These are phyloP conservation scores for Arabidopsis arenosa DNA, from an alignment of 345 rosid genomes.

Conservation along the genomic window DNA sequence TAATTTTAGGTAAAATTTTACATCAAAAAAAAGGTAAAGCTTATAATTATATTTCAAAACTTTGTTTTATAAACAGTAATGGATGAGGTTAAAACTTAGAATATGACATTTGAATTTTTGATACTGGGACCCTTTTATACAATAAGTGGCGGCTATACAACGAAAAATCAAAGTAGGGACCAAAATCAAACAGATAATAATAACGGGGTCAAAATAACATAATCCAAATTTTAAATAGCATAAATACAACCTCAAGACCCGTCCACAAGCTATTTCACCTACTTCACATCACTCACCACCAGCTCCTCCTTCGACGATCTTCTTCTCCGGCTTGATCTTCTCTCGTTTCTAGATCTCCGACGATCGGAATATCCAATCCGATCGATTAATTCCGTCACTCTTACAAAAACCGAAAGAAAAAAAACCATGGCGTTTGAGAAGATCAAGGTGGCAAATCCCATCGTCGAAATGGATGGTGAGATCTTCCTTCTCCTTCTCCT, in stretches of 20 bases:
- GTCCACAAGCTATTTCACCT: constrained; percentile 13
- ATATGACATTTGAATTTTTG: constrained; percentile 14
- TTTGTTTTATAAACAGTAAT: too few relatives aligned
- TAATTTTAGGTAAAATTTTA: too few relatives aligned
- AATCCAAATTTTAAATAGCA: constrained; percentile 10
- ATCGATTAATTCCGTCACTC: background rate
- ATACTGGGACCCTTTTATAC: background rate
- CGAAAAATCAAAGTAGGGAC: background rate
- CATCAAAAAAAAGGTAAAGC: too few relatives aligned
- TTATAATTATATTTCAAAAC: too few relatives aligned
- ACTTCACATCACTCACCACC: constrained; percentile 24
- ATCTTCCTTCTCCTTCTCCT: constrained; percentile 28
- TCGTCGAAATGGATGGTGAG: constrained; percentile 98
- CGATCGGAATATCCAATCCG: background rate
- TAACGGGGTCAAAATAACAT: constrained; percentile 22
- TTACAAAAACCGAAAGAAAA: background rate
- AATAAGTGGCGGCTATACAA: constrained; percentile 4
- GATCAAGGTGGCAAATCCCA: constrained; percentile 94
- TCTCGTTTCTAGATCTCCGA: background rate
- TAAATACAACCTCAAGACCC: constrained; percentile 7
- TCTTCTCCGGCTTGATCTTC: background rate
- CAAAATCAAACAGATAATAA: background rate
- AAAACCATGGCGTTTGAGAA: constrained; percentile 69
- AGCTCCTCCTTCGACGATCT: constrained; percentile 18
- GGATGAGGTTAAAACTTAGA: too few relatives aligned